Evolutionary conservation across 768 basidiomycete species (phyloP).

Genomic region (Macrolepiota albuminosa): DNA sequence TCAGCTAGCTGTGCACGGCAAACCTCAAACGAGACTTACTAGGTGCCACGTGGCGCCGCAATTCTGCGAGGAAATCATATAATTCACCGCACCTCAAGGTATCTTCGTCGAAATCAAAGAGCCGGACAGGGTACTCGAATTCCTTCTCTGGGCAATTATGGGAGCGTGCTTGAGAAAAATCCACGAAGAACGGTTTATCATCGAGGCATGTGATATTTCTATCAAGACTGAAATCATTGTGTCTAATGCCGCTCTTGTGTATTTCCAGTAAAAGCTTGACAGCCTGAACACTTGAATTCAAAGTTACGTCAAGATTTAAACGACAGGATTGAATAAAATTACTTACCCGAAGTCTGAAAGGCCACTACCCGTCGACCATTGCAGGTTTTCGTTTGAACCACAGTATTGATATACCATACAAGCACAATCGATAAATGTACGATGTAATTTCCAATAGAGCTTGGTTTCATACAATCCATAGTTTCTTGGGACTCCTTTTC

Average conservation of each 20-base stretch:
- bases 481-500: not conserved
- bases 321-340: not conserved
- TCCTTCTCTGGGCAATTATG: not conserved
- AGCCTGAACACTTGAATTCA: not conserved
- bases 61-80: too few relatives aligned
- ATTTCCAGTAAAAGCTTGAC: not conserved
- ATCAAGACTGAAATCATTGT: not conserved
- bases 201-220: not conserved
- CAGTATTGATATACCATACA: not conserved
- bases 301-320: not conserved
- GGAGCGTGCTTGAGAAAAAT: not conserved
- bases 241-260: not conserved
- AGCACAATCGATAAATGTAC: not conserved
- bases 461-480: not conserved
- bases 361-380: not conserved
- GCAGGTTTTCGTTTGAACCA: not conserved
- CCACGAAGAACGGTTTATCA: not conserved
- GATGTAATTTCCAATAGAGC: not conserved
- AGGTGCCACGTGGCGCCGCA: not conserved
- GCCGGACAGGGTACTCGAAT: too few relatives aligned
- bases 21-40: not conserved
- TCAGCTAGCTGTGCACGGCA: not conserved
- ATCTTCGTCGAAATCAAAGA: not conserved
- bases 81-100: not conserved
- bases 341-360: not conserved